A percentile compares a stretch with the other conserved stretches of the same genome.
phyloP scores from a whole-genome alignment of 345 rosid genomes.

The Brassica incana region DNA sequence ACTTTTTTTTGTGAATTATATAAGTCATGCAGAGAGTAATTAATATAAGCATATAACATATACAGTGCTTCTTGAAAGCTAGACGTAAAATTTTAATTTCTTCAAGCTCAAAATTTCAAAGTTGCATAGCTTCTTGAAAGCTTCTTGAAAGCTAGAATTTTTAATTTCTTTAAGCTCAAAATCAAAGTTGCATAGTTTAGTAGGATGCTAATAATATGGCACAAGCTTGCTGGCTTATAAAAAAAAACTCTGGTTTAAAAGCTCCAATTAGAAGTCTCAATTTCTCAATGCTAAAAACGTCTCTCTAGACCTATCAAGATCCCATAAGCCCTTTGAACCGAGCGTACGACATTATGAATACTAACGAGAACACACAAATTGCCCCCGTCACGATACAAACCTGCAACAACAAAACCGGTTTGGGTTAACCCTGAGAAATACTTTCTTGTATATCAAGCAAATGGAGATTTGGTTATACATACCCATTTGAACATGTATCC shows the following conservation, averaged over 20 bases:
- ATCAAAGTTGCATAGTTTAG: background rate
- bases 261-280: background rate
- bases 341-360: slow-evolving; percentile 71
- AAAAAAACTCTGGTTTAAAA: background rate
- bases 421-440: background rate
- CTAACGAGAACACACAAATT: slow-evolving; percentile 45
- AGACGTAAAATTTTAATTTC: background rate
- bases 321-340: slow-evolving; percentile 86
- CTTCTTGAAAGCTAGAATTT: background rate
- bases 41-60: background rate
- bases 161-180: background rate
- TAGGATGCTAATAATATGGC: background rate
- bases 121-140: background rate
- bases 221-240: background rate
- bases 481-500: slow-evolving; percentile 90
- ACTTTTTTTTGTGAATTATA: background rate
- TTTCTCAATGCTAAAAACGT: background rate
- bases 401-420: slow-evolving; percentile 38
- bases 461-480: slow-evolving; percentile 6
- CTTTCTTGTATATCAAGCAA: background rate
- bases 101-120: background rate
- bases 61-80: background rate
- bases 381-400: slow-evolving; percentile 59
- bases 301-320: background rate
- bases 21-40: background rate